These are phyloP conservation scores for Tetrahymena malaccensis DNA, from an alignment of 73 alveolate species.

Conservation along the genomic window DNA sequence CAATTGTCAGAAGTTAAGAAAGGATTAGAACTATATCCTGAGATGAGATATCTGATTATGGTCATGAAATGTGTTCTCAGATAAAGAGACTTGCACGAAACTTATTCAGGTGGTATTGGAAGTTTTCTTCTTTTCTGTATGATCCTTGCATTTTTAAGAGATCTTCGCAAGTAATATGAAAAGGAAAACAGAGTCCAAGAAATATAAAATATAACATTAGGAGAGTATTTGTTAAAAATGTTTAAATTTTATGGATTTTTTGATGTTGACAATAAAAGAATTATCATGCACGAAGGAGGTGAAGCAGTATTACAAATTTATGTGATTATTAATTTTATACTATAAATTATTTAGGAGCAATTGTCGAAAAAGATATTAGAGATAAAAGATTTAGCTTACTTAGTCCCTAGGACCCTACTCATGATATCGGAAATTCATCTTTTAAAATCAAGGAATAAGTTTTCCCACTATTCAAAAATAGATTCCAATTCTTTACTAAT, in stretches of 20 bases:
- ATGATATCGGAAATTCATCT: constrained; percentile 61
- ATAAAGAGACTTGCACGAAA: constrained; percentile 78
- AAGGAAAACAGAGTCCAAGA: constrained; percentile 44
- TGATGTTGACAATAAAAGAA: constrained; percentile 74
- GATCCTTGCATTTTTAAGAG: constrained; percentile 61
- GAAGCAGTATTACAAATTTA: not conserved
- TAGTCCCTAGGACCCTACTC: constrained; percentile 53
- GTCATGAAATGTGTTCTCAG: constrained; percentile 80
- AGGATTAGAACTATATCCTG: constrained; percentile 67
- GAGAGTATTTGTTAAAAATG: constrained; percentile 77
- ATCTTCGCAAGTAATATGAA: constrained; percentile 24
- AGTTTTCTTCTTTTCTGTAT: constrained; percentile 75
- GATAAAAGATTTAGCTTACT: constrained; percentile 49
- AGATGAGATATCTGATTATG: constrained; percentile 62
- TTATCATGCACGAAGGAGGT: constrained; percentile 81
- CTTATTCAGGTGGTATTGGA: constrained; percentile 95
- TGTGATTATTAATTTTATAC: not conserved
- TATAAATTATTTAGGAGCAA: not conserved
- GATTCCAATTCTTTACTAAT: constrained; percentile 29
- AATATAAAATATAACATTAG: constrained; percentile 54
- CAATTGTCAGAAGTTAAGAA: constrained; percentile 64
- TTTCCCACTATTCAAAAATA: constrained; percentile 40
- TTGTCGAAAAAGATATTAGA: constrained; percentile 35
- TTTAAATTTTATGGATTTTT: constrained; percentile 83
- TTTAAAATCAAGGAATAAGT: constrained; percentile 54